These are phyloP conservation scores for Gypsophila paniculata DNA, from an alignment of 179 eudicot species.

Conservation along the genomic window DNA sequence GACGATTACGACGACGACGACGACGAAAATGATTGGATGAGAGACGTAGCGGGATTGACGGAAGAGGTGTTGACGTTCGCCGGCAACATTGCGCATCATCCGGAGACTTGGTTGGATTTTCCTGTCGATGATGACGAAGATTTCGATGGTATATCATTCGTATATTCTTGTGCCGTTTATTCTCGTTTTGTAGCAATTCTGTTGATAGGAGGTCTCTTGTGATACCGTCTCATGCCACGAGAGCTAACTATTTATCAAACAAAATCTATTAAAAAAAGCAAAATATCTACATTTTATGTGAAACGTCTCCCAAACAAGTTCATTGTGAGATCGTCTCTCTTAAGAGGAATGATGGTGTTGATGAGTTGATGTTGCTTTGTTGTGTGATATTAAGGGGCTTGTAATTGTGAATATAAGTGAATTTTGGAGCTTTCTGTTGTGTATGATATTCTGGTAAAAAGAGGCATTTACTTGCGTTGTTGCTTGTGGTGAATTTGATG, in stretches of 20 bases:
- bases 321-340: no score
- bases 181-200: no score
- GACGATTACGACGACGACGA: constrained; percentile 29
- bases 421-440: not conserved
- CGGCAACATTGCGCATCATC: constrained; percentile 60
- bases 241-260: no score
- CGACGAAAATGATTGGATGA: constrained; percentile 21
- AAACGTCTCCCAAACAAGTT: no score
- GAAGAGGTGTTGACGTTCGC: constrained; percentile 75
- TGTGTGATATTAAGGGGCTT: no score
- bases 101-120: constrained; percentile 89
- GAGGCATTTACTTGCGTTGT: not conserved
- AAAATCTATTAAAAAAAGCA: no score
- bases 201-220: no score
- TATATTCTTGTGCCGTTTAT: not conserved
- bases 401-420: constrained; percentile 1
- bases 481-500: not conserved
- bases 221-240: no score
- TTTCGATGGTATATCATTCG: constrained; percentile 33
- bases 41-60: constrained; percentile 55
- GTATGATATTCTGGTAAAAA: not conserved
- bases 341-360: no score
- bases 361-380: no score
- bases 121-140: constrained; percentile 66
- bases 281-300: no score